A percentile compares a stretch with the other conserved stretches of the same genome.
Evolutionary conservation across 2,329 filamentous ascomycete species (phyloP).

Genomic region (Paracorniculantispora psalliotae): DNA sequence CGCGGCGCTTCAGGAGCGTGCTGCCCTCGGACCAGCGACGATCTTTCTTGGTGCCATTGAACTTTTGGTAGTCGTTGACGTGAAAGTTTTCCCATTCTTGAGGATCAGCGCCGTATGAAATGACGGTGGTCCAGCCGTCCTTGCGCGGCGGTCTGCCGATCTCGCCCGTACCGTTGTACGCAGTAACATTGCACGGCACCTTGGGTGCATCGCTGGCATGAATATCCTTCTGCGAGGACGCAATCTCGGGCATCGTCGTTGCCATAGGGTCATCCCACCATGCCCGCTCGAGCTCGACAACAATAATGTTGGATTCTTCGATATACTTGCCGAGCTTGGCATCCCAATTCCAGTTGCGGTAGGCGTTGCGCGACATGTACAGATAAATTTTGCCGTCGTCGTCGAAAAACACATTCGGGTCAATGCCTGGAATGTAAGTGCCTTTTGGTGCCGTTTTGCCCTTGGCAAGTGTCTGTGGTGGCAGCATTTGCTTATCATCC

Average conservation of each 20-base stretch:
- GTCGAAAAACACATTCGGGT: slow-evolving; percentile 45
- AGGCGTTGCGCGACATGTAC: slow-evolving; percentile 31
- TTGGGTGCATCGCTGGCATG: slow-evolving; percentile 23
- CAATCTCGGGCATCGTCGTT: slow-evolving; percentile 30
- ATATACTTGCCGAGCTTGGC: slow-evolving; percentile 28
- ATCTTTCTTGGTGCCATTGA: slow-evolving; percentile 31
- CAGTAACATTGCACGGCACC: slow-evolving; percentile 26
- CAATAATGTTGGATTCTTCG: slow-evolving; percentile 34
- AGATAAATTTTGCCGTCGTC: slow-evolving; percentile 32
- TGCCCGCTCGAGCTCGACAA: slow-evolving; percentile 28
- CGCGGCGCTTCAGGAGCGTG: slow-evolving; percentile 24
- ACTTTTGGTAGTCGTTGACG: slow-evolving; percentile 28
- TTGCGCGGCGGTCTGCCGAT: slow-evolving; percentile 29
- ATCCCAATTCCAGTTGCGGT: slow-evolving; percentile 35
- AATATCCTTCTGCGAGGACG: slow-evolving; percentile 23
- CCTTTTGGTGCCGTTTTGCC: slow-evolving; percentile 28
- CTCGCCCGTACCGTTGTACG: slow-evolving; percentile 30
- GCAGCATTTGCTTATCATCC: slow-evolving; percentile 30
- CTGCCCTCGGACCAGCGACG: slow-evolving; percentile 33
- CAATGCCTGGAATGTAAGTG: slow-evolving; percentile 36
- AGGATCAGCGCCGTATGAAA: slow-evolving; percentile 30
- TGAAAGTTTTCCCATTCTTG: slow-evolving; percentile 33
- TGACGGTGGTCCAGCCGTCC: slow-evolving; percentile 33
- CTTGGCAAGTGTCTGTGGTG: slow-evolving; percentile 23
- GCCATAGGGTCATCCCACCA: slow-evolving; percentile 33